Percentiles rank a stretch among this genome's conserved stretches.
phyloP scores from a whole-genome alignment of 768 basidiomycete genomes.

The Psilocybe tampanensis region DNA sequence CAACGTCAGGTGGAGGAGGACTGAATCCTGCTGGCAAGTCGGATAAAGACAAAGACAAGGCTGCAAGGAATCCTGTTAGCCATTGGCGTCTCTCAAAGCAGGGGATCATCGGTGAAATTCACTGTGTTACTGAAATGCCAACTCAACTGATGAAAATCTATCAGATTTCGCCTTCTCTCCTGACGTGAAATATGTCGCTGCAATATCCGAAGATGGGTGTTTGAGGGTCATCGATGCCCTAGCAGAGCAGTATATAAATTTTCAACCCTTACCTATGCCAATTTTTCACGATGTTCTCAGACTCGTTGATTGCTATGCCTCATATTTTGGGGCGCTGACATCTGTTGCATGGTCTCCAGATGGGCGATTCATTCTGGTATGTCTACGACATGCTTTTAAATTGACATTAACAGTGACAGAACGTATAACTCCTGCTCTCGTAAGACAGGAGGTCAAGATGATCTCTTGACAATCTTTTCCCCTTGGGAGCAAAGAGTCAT shows the following conservation, averaged over 20 bases:
- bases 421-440: background rate
- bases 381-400: background rate
- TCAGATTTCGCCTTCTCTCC: constrained; percentile 92
- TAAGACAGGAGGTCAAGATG: constrained; percentile 96
- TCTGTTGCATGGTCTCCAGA: constrained; percentile 96
- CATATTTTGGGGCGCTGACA: constrained; percentile 92
- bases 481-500: constrained; percentile 94
- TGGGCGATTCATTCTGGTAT: constrained; percentile 86
- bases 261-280: background rate
- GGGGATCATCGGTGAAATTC: constrained; percentile 65
- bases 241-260: constrained; percentile 71
- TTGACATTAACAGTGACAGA: background rate
- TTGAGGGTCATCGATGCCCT: constrained; percentile 87
- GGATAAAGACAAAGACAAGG: constrained; percentile 71
- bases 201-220: constrained; percentile 91
- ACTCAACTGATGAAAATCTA: background rate
- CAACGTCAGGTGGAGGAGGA: constrained; percentile 42
- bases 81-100: constrained; percentile 84
- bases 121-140: background rate
- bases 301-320: constrained; percentile 90
- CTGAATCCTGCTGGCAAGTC: constrained; percentile 36
- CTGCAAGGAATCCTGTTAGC: constrained; percentile 84
- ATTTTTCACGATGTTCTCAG: constrained; percentile 40
- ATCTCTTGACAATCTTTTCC: constrained; percentile 91
- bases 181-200: constrained; percentile 88